These are phyloP conservation scores for Talaromyces liani DNA, from an alignment of 495 filamentous ascomycete species.

Conservation along the genomic window DNA sequence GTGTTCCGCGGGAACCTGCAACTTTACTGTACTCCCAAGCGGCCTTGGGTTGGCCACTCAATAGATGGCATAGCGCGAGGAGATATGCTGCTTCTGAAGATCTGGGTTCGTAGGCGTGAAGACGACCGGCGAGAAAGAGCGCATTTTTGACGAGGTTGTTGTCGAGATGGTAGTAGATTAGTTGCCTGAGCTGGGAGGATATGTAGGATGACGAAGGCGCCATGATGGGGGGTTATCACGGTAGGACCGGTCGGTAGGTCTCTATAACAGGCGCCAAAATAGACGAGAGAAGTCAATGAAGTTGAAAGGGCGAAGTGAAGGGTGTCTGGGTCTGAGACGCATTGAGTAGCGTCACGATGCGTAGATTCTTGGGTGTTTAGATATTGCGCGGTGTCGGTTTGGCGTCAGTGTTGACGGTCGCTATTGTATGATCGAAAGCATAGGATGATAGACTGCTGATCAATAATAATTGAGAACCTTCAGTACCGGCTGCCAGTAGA, in stretches of 20 bases:
- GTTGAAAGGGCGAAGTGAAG: background rate
- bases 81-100: constrained; percentile 76
- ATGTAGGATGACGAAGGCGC: constrained; percentile 59
- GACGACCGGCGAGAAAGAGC: constrained; percentile 81
- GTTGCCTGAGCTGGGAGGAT: constrained; percentile 68
- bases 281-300: background rate
- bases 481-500: background rate
- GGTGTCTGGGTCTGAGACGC: background rate
- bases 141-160: constrained; percentile 82
- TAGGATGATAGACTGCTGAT: background rate
- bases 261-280: background rate
- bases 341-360: constrained; percentile 1
- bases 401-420: background rate
- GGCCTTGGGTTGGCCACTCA: constrained; percentile 66
- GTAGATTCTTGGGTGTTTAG: background rate
- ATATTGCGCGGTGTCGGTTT: background rate
- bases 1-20: constrained; percentile 54
- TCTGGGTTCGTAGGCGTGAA: constrained; percentile 73
- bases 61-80: constrained; percentile 73
- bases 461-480: background rate
- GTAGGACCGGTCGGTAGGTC: background rate
- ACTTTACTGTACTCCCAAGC: constrained; percentile 65
- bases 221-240: constrained; percentile 41
- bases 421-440: background rate
- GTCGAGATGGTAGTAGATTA: constrained; percentile 90